A percentile compares a stretch with the other conserved stretches of the same genome.
Evolutionary conservation across 176 grass and related monocot species (phyloP).

Genomic region (Luzula sylvatica): DNA sequence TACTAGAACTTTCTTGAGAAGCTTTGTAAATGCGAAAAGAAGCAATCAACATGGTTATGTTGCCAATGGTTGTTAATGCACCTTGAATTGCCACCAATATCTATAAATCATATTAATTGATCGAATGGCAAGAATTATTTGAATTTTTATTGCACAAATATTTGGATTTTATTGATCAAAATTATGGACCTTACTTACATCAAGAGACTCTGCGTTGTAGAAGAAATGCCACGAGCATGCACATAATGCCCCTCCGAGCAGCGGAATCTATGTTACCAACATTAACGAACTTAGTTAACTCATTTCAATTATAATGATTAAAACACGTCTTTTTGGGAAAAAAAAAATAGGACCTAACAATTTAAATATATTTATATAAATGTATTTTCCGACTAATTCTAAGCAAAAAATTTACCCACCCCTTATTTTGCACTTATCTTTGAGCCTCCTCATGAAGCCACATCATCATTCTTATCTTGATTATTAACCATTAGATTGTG

Average conservation of each 20-base stretch:
- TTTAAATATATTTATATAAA: too few species aligned
- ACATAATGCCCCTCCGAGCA: slow-evolving; percentile 90
- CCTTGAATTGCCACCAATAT: slow-evolving; percentile 85
- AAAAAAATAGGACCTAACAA: too few species aligned
- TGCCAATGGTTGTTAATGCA: slow-evolving; percentile 64
- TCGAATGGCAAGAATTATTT: background rate
- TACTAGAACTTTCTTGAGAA: slow-evolving; percentile 48
- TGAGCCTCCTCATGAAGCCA: too few species aligned
- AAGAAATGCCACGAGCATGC: slow-evolving; percentile 99
- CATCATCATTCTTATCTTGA: too few species aligned
- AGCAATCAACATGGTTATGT: slow-evolving; percentile 85
- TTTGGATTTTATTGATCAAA: background rate
- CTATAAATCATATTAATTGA: slow-evolving; percentile 27
- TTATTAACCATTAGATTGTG: too few species aligned
- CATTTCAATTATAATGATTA: too few species aligned
- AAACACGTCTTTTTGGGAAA: too few species aligned
- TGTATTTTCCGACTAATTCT: too few species aligned
- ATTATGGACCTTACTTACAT: slow-evolving; percentile 28
- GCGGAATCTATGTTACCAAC: slow-evolving; percentile 54
- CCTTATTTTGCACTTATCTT: too few species aligned
- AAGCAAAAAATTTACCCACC: too few species aligned
- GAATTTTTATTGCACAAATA: slow-evolving; percentile 5
- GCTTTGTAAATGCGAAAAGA: slow-evolving; percentile 84
- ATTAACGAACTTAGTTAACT: slow-evolving; percentile 16
- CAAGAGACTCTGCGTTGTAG: slow-evolving; percentile 82